Base-by-base conservation (phyloP, 73 alveolate species). In the Paramecium caudatum region DNA sequence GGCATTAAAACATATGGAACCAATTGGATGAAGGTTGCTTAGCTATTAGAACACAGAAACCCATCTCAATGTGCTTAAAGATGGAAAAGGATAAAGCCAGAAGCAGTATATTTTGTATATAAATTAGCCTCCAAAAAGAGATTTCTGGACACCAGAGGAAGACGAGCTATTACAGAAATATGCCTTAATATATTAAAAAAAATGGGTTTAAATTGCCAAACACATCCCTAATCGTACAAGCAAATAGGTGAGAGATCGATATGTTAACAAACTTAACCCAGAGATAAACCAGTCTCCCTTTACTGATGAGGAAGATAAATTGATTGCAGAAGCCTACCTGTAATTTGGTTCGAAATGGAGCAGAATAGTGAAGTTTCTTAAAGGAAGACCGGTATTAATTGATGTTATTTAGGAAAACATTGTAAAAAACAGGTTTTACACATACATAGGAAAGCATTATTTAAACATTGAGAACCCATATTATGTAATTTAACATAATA, bases 221-320 rank as follows among this genome's bases (percentile, higher is more conserved):
- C 85, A 46, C 43, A 62, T 86, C 15, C 80, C 74, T 19, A 61
- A 78, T 34, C 74, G 84, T 34, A 93, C 98, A 61, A 99, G 99
- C 17, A 98, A 98, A 74, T 93, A 97, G 82, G 97, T 99, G 85
- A 68, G 99, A 82, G 99, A 98, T 91, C 95, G 99, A 62, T 98
- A 98, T 98, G 98, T 96, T 69, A 98, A 98, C 83, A 98, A 98
- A 85, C 83, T 98, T 17, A 98, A 97, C 82, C 99, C 99, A 39
- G 91, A 93, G 5, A 97, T 98, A 17, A 93, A 92, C 46, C 94
- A 96, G 70, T 94, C 91, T 16, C 96, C 97, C 43, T 97, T 98
- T 91, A 92, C 98, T 32, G 95, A 91, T 62, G 98, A 96, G 81
- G 99, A 98, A 93, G 93, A 86, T 86, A 27, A 37, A 61, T 63